Evolutionary conservation across 2,329 filamentous ascomycete species (phyloP), one percentile per base, ranked within the genome.

Genomic region (Nannizziopsis barbatae): DNA sequence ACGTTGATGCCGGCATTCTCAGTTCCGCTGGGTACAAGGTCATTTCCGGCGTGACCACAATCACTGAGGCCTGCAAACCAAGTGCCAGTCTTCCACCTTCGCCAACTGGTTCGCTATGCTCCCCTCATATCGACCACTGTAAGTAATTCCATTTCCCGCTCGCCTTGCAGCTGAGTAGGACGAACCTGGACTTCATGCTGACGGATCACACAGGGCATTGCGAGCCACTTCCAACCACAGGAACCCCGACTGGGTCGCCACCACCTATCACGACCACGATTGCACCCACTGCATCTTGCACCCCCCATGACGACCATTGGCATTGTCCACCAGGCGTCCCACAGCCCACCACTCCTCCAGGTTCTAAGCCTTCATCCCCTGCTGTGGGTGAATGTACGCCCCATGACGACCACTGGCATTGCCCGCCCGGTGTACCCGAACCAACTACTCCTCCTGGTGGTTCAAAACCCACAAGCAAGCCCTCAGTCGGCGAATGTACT

Each of bases 1-100:
- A 48, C 35, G 42, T 42, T 12, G 39, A 43, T 40, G 42, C 46
- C 12, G 14, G 37, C 15, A 40, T 40, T n/a, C 46, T 48, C 33
- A 42, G 27, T 8, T 48, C 46, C n/a, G 46, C 46, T 9, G 46
- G 46, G 10, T 48, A 48, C 27, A 9, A 43, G 17, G 37, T 48
- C 9, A 48, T 48, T 4, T 48, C 46, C 10, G 46, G 46, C 11
- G 38, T 48, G 4, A 42, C 46, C 7, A 48, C 31, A 3, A 37
- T 48, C 14, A 48, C 46, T 9, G 46, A 15, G 2, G 15, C 17
- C 5, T 48, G 46, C 20, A 9, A 42, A 32, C 39, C 38, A 35
- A 42, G 30, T 12, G 39, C 27, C 14, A 42, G 38, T 20, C 33
- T 48, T 22, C 46, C 46, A 8, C 46, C 46, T 11, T 48, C 46